Base-by-base conservation (phyloP, 2,329 filamentous ascomycete genomes). In the Coniochaeta sp. region DNA sequence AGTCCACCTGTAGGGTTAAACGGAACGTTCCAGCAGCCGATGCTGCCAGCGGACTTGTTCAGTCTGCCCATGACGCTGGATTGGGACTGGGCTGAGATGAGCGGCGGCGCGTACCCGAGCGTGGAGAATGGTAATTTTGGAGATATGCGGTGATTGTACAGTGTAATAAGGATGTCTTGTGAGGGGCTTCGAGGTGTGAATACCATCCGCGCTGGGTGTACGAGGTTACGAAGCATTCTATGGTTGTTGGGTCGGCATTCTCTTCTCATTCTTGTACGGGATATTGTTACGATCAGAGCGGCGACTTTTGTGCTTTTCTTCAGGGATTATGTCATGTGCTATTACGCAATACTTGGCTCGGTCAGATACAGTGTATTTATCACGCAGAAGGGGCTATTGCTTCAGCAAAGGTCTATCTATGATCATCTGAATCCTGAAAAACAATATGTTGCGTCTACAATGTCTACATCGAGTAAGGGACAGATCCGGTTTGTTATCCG, bases 21-120 rank as follows among this genome's bases (percentile, higher is more conserved):
- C 28, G 63, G 63, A 3, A 48, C 62, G 7, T 91, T 91, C 63
- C 86, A 91, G 61, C 88, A 95, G 58, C 91, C 91, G 0, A 86
- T 96, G 61, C 82, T 97, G 20, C 92, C 94, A 4, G 90, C 92
- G 61, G 94, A 97, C 69, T 70, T 97, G 24, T 99, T 94, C 83
- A 87, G 92, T 66, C 85, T 97, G 81, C 91, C 92, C 1, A 95
- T 96, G 85, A 95, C 89, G 3, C 78, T 97, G 20, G 92, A 97
- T 65, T 96, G 91, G 91, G 90, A 81, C 62, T 85, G 81, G 79
- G 81, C 81, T 1, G 82, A 85, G 65, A 83, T 85, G 75, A 83
- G 79, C 28, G 81, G 81, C n/a, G 82, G 81, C 9, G 74, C 76
- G 2, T 85, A 85, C 58, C 81, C 82, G 10, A 77, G 77, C 24